Conservation (phyloP, 257 asterid species). For the Datura wrightii region DNA sequence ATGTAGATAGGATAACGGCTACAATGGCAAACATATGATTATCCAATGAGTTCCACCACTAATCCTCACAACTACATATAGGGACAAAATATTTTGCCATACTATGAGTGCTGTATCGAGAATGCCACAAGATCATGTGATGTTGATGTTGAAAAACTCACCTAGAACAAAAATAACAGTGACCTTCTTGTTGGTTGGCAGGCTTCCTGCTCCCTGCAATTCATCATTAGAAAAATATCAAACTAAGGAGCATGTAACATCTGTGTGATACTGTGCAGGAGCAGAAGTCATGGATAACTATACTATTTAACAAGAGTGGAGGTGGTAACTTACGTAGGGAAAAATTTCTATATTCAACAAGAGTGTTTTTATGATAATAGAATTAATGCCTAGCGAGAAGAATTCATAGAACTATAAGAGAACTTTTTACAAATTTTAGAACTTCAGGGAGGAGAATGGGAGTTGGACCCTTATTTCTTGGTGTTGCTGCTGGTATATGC, state of each 20-base stretch:
- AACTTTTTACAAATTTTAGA: background rate
- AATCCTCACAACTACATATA: conserved; percentile 18
- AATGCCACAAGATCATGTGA: background rate
- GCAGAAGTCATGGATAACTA: conserved; percentile 14
- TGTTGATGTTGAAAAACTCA: conserved; percentile 27
- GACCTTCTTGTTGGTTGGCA: conserved; percentile 34
- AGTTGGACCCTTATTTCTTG: conserved; percentile 26
- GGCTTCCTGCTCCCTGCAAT: conserved; percentile 38
- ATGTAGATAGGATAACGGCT: background rate
- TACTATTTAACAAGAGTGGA: background rate
- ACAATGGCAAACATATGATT: background rate
- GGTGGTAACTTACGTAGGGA: background rate
- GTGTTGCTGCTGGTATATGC: background rate
- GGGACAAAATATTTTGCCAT: background rate
- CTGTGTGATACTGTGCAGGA: background rate
- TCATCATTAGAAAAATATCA: conserved; percentile 3
- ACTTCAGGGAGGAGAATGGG: conserved; percentile 2
- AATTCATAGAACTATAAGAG: background rate
- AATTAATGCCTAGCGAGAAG: conserved; percentile 2
- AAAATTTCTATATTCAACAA: background rate
- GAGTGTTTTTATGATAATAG: background rate
- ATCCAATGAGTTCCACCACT: background rate
- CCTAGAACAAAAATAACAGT: conserved; percentile 40
- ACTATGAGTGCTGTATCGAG: background rate
- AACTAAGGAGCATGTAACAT: background rate